Evolutionary conservation across 306 rosid genomes (phyloP), one percentile per base, ranked within the genome.

Genomic region (Trifolium repens): DNA sequence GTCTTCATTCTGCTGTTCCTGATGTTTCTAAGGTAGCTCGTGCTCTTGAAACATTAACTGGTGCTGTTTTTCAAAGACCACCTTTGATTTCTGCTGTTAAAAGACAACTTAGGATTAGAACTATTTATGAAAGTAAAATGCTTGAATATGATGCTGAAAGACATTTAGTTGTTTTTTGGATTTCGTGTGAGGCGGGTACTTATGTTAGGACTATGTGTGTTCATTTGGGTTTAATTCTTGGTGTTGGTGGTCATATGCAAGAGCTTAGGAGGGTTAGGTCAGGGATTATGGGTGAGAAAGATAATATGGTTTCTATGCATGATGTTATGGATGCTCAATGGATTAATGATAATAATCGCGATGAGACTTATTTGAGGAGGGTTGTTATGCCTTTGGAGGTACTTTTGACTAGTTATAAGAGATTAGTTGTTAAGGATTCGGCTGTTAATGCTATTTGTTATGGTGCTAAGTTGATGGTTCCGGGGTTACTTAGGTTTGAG

Each of bases 31-130:
- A 61, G 44, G 67, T 61, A 61, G 67, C 67, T 61, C 67, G 67
- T 61, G 67, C 67, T 61, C 67, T 61, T 61, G 67, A 61, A 61
- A 30, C 67, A 9, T 16, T 61, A 34, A 61, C 67, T 32, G 67
- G 67, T 61, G 67, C 67, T 32, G 67, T 61, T 61, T 61, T 61
- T 61, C 67, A 61, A 15, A 61, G 67, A 4, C 67, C 67, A 15
- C 67, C 67, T 61, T 32, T 61, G 67, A 61, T 61, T 61, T 61
- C 67, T 61, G 67, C 67, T 61, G 67, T 61, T 32, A 61, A 61
- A 10, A 35, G 67, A 32, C 67, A 61, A 32, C 67, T 61, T 61
- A 61, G 67, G 67, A 61, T 61, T 34, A 61, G 67, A 61, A 61
- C 67, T 61, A 16, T 61, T 61, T 61, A 61, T 61, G 67, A 61